Base-by-base conservation (phyloP, 495 filamentous ascomycete genomes). In the Neurospora sp. region DNA sequence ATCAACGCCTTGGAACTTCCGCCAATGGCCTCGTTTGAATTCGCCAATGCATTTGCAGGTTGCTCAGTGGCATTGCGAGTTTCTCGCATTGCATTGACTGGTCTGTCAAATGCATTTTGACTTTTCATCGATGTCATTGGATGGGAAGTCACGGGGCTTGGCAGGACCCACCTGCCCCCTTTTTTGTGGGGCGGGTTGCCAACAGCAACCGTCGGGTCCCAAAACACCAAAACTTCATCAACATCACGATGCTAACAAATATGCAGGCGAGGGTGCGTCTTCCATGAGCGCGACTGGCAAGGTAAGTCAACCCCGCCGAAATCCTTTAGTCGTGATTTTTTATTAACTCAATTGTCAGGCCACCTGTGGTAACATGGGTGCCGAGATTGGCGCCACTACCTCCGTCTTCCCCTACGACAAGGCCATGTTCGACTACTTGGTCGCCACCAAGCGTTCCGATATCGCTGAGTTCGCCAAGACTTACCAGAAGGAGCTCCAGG, bases 371-470 rank as follows among this genome's bases (percentile, higher is more conserved):
- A 27, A 27, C 83, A 94, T 94, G 91, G 89, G 83, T 73, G 94
- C 94, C 76, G 94, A 97, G 82, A 96, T 97, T 78, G 96, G 96
- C 82, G 96, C 96, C 69, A 99, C 96, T 41, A 98, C 96, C 69
- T 97, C 94, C n/a, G 78, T 99, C 53, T 99, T 99, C 91, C 94
- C 96, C 75, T 99, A 97, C 91, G 97, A 96, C 84, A 93, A 98
- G 82, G 89, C 92, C 79, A 95, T 96, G 93, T 91, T 97, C 88
- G 91, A 97, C 80, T 99, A 98, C 86, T 89, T 99, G 69, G 87
- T 85, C 68, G 93, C 95, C 70, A 99, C 96, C 76, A 97, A 98
- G 89, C 93, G 96, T 80, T 85, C 86, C 78, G 87, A 90, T 11
- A 97, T 99, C 77, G 96, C 93, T 77, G 92, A 98, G 80, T 97